phyloP scores from a whole-genome alignment of 148 eudicot species.

The Rhododendron simsii region DNA sequence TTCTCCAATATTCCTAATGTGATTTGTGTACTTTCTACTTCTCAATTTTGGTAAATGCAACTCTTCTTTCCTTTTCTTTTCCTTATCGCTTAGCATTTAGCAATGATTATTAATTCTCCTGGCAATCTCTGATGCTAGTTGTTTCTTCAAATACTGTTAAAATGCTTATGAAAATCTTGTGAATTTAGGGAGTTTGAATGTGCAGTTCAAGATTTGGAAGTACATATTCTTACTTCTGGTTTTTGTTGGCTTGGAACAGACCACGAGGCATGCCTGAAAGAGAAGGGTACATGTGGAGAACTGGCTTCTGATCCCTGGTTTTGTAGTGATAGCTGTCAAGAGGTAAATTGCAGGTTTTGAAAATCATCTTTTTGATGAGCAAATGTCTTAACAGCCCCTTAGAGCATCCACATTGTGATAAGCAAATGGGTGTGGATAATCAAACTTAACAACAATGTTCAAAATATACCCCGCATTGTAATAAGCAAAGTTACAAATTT shows the following conservation, averaged over 20 bases:
- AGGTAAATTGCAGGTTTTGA: constrained; percentile 35
- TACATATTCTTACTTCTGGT: constrained; percentile 8
- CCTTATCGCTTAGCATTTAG: neutral
- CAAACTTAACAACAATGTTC: no score
- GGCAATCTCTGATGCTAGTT: neutral
- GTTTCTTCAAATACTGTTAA: neutral
- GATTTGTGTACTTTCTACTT: neutral
- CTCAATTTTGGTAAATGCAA: neutral
- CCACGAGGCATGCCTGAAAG: constrained; percentile 61
- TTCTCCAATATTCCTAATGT: neutral
- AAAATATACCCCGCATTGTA: no score
- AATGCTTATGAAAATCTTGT: neutral
- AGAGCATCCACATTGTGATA: neutral
- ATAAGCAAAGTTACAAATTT: no score
- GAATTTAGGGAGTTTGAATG: neutral
- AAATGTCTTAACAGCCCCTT: neutral
- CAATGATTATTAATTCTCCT: neutral
- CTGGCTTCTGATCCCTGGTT: constrained; percentile 51
- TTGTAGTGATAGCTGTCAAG: constrained; percentile 69
- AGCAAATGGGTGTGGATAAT: no score
- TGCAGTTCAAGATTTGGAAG: neutral
- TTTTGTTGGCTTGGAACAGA: constrained; percentile 42
- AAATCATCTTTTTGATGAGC: neutral
- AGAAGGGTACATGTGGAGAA: constrained; percentile 23
- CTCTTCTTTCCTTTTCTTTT: neutral